phyloP scores from a whole-genome alignment of 345 rosid genomes.

The Angophora floribunda region DNA sequence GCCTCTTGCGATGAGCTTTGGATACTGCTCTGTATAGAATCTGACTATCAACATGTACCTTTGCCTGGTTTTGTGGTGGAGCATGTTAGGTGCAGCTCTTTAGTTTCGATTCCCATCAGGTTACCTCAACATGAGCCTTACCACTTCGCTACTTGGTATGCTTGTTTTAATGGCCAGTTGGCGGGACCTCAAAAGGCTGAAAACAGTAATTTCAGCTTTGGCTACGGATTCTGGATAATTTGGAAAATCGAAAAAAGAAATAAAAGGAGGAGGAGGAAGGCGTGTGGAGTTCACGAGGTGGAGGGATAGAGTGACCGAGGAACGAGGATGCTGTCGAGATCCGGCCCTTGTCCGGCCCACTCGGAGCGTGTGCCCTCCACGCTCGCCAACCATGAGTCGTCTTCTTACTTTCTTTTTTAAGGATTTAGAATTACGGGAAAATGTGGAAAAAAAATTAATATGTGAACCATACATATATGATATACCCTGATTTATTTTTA shows the following conservation, averaged over 20 bases:
- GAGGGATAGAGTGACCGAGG: not conserved
- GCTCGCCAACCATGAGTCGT: not conserved
- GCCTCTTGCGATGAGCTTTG: not conserved
- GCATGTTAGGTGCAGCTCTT: too few species aligned
- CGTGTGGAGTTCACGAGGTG: constrained; percentile 1
- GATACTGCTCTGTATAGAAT: too few species aligned
- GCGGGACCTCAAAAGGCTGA: too few species aligned
- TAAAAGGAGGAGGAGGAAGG: not conserved
- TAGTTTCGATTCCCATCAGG: too few species aligned
- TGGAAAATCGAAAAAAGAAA: not conserved
- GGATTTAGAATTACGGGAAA: not conserved
- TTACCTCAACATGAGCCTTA: too few species aligned
- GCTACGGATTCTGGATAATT: not conserved
- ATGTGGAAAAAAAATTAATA: not conserved
- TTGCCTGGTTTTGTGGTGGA: too few species aligned
- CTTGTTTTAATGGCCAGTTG: too few species aligned
- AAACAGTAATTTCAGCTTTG: not conserved
- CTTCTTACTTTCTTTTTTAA: not conserved
- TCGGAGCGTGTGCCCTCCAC: not conserved
- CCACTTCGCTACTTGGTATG: too few species aligned
- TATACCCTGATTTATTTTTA: not conserved
- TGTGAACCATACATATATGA: not conserved
- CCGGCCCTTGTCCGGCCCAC: not conserved
- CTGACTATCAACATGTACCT: not conserved
- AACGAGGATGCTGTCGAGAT: not conserved